These are phyloP conservation scores for Fusarium veterinarium DNA, from an alignment of 2,329 filamentous ascomycete genomes.

Conservation along the genomic window DNA sequence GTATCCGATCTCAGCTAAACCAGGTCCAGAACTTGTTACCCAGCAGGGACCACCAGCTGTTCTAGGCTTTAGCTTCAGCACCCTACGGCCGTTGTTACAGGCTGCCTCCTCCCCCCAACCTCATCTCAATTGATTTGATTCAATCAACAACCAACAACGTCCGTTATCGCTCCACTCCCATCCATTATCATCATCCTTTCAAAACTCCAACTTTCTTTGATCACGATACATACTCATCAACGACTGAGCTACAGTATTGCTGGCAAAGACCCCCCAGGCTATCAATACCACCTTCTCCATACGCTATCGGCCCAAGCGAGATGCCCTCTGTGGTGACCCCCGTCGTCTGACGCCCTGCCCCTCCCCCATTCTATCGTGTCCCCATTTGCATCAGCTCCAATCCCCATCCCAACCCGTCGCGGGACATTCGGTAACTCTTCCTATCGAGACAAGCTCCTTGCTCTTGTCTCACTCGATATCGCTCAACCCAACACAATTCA, in stretches of 20 bases:
- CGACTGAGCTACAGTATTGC: not conserved
- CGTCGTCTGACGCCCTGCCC: constrained; percentile 43
- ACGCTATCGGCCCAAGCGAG: constrained; percentile 34
- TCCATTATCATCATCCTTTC: constrained; percentile 17
- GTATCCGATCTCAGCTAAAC: constrained; percentile 23
- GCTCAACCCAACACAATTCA: constrained; percentile 7
- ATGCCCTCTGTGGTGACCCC: constrained; percentile 42
- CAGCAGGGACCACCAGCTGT: constrained; percentile 23
- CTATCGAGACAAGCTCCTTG: constrained; percentile 30
- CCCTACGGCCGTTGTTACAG: not conserved
- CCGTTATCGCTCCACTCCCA: constrained; percentile 22
- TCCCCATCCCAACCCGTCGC: constrained; percentile 15
- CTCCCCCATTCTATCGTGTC: constrained; percentile 24
- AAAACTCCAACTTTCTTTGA: not conserved
- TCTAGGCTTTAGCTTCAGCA: constrained; percentile 5
- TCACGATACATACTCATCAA: not conserved
- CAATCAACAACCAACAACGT: constrained; percentile 21
- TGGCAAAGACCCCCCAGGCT: not conserved
- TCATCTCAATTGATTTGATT: constrained; percentile 2
- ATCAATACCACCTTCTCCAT: constrained; percentile 21
- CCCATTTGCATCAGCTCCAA: not conserved
- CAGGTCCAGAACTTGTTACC: not conserved
- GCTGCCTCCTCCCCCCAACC: constrained; percentile 24
- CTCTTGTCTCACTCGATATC: constrained; percentile 15
- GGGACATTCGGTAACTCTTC: constrained; percentile 38